Percentiles rank a stretch among this genome's conserved stretches.
Evolutionary conservation across 495 filamentous ascomycete species (phyloP).

Genomic region (Penicillium daleae): DNA sequence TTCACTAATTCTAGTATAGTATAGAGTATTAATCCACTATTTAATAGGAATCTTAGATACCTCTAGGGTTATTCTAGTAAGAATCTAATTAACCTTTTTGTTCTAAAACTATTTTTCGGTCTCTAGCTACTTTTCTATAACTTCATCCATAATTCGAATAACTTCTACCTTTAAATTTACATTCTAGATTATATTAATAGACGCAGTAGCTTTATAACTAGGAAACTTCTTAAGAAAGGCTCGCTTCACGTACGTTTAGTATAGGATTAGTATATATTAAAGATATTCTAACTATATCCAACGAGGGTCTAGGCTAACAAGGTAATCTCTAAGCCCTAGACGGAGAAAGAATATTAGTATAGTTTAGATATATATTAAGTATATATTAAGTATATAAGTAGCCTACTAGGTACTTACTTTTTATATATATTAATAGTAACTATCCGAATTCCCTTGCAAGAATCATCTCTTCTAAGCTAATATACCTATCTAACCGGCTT

Average conservation of each 20-base stretch:
- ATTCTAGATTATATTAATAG: not conserved
- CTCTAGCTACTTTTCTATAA: not conserved
- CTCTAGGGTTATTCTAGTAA: too few relatives aligned
- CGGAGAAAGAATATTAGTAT: not conserved
- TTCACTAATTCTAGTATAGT: not conserved
- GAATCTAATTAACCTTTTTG: not conserved
- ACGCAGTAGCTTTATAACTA: not conserved
- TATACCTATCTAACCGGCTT: not conserved
- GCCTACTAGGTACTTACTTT: not conserved
- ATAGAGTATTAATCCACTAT: not conserved
- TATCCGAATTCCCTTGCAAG: not conserved
- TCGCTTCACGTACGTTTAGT: not conserved
- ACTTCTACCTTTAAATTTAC: too few relatives aligned
- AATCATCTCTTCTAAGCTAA: not conserved
- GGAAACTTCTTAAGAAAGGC: not conserved
- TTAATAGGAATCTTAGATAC: not conserved
- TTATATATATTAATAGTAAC: not conserved
- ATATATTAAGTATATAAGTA: not conserved
- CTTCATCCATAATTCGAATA: too few relatives aligned
- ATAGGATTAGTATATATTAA: not conserved
- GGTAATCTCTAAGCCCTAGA: not conserved
- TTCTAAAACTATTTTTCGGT: not conserved
- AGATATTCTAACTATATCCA: not conserved
- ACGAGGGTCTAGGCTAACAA: too few relatives aligned
- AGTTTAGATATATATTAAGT: too few relatives aligned